Evolutionary conservation across 2,329 filamentous ascomycete genomes (phyloP).

Genomic region (Diplodia sapinea): DNA sequence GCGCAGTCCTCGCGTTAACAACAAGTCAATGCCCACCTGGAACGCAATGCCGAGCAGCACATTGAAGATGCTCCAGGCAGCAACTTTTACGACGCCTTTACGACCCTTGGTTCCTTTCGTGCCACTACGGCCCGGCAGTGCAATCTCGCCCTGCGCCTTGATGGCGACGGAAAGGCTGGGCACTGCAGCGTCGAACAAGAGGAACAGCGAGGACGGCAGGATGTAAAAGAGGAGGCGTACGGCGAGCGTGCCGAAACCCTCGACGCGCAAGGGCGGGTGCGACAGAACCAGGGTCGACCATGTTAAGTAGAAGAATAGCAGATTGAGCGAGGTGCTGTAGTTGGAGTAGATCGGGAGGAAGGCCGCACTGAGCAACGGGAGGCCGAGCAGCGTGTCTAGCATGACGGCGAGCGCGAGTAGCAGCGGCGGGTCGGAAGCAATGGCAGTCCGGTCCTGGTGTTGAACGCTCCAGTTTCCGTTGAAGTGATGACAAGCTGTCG

Average conservation of each 20-base stretch:
- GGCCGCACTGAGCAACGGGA: constrained; percentile 64
- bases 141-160: constrained; percentile 68
- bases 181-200: constrained; percentile 72
- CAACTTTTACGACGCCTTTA: constrained; percentile 43
- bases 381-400: constrained; percentile 37
- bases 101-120: constrained; percentile 46
- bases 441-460: background rate
- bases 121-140: constrained; percentile 54
- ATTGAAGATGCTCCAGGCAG: constrained; percentile 62
- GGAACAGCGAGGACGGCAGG: constrained; percentile 72
- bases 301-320: constrained; percentile 88
- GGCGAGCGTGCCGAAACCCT: constrained; percentile 72
- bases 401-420: constrained; percentile 5
- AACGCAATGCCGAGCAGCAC: constrained; percentile 58
- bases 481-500: background rate
- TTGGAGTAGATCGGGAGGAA: constrained; percentile 76
- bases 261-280: constrained; percentile 75
- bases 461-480: background rate
- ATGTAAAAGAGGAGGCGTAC: constrained; percentile 74
- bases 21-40: constrained; percentile 62
- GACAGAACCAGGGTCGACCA: constrained; percentile 84
- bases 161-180: constrained; percentile 72
- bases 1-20: constrained; percentile 60
- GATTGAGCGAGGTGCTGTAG: constrained; percentile 71
- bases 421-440: background rate